Evolutionary conservation across 2,329 filamentous ascomycete species (phyloP).

Genomic region (Davidsoniella australis): DNA sequence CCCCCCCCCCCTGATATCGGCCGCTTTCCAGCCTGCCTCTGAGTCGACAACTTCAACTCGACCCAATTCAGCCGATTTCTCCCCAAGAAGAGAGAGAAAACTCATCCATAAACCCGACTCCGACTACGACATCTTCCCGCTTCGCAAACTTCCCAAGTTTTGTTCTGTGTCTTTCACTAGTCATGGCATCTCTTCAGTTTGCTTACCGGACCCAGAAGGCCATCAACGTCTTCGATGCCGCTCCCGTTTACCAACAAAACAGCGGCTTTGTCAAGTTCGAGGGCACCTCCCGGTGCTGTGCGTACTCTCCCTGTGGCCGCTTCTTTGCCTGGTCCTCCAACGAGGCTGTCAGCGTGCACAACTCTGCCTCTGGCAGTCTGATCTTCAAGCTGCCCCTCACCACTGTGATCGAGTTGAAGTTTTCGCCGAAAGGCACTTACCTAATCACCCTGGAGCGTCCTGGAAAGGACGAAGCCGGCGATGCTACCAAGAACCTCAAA

Average conservation of each 20-base stretch:
- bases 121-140: not conserved
- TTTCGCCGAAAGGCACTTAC: slow-evolving; percentile 83
- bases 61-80: not conserved
- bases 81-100: slow-evolving; percentile 5
- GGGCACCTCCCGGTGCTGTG: slow-evolving; percentile 86
- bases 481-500: slow-evolving; percentile 55
- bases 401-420: slow-evolving; percentile 86
- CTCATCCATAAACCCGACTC: not conserved
- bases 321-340: slow-evolving; percentile 92
- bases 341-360: slow-evolving; percentile 71
- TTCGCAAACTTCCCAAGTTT: slow-evolving; percentile 13
- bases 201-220: slow-evolving; percentile 93
- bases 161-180: slow-evolving; percentile 71
- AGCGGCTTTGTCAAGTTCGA: slow-evolving; percentile 74
- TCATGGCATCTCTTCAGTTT: slow-evolving; percentile 93
- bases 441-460: slow-evolving; percentile 94
- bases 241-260: slow-evolving; percentile 71
- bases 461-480: slow-evolving; percentile 58
- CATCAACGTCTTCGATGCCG: slow-evolving; percentile 85
- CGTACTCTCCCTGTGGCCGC: slow-evolving; percentile 81
- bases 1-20: not conserved
- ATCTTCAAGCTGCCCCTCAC: slow-evolving; percentile 59
- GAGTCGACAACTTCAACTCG: not conserved
- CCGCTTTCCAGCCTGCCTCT: slow-evolving; percentile 3
- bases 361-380: slow-evolving; percentile 58